Conservation (phyloP, 371 early-diverging fungal species). For the Actinomortierella ambigua region DNA sequence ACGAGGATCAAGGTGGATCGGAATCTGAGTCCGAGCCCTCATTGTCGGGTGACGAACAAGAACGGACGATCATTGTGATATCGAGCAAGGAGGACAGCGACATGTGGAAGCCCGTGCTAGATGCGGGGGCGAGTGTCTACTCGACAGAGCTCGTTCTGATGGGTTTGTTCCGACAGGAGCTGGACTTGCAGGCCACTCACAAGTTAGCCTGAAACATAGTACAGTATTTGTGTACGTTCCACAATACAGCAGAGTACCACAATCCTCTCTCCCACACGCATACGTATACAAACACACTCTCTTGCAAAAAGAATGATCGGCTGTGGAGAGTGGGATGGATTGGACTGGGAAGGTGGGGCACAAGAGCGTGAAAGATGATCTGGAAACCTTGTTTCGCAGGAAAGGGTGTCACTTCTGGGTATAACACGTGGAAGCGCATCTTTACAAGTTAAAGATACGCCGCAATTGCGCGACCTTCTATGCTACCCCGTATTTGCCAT, state of each 20-base stretch:
- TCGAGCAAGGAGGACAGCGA: slow-evolving; percentile 35
- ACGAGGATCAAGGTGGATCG: not conserved
- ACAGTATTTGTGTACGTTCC: too few species aligned
- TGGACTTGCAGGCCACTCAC: slow-evolving; percentile 22
- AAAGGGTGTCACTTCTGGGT: not conserved
- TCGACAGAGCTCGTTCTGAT: slow-evolving; percentile 28
- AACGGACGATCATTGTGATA: slow-evolving; percentile 22
- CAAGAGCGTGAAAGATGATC: not conserved
- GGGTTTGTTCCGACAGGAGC: slow-evolving; percentile 19
- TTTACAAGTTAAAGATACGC: too few species aligned
- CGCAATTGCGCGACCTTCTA: too few species aligned
- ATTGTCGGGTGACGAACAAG: slow-evolving; percentile 5
- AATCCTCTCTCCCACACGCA: too few species aligned
- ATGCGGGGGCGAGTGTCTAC: slow-evolving; percentile 23
- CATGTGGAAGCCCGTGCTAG: slow-evolving; percentile 35
- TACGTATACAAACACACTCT: too few species aligned
- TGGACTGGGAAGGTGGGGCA: not conserved
- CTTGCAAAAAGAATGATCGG: too few species aligned
- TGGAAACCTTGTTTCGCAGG: not conserved
- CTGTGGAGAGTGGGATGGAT: not conserved
- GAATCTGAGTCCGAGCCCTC: slow-evolving; percentile 6
- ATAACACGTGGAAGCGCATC: not conserved
- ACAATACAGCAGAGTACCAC: too few species aligned
- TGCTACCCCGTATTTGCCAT: too few species aligned
- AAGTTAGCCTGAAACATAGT: slow-evolving; percentile 11